Conservation (phyloP, 106 monocot species). For the Acanthochlamys bracteata region DNA sequence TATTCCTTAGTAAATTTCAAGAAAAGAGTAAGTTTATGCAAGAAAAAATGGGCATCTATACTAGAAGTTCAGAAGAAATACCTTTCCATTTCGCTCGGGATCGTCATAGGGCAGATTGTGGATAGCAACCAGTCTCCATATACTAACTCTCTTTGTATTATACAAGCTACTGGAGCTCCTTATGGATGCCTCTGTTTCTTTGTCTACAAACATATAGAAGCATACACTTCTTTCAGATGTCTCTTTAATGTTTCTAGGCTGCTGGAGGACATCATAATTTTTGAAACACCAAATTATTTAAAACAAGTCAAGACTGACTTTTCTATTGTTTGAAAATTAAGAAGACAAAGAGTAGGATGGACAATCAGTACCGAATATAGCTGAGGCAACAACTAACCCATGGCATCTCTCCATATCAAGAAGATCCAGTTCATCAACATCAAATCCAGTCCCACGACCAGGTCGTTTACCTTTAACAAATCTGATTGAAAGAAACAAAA, state of each 20-base stretch:
- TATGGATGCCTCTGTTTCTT: conserved; percentile 71
- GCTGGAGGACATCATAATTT: conserved; percentile 92
- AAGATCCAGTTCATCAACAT: conserved; percentile 65
- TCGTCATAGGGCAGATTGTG: conserved; percentile 46
- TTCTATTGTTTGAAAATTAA: too few species aligned
- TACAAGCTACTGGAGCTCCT: conserved; percentile 19
- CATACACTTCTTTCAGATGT: conserved; percentile 48
- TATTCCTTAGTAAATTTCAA: too few species aligned
- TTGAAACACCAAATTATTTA: too few species aligned
- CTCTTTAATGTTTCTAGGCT: conserved; percentile 77
- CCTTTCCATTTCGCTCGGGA: conserved; percentile 50
- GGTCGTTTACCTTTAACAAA: conserved; percentile 74
- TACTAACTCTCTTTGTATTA: conserved; percentile 22
- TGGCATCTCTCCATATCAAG: conserved; percentile 83
- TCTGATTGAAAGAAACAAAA: conserved; percentile 20
- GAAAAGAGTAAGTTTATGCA: too few species aligned
- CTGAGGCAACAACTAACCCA: conserved; percentile 85
- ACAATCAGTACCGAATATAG: conserved; percentile 69
- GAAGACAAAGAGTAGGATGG: neutral
- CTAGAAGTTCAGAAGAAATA: conserved; percentile 3
- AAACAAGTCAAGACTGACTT: too few species aligned
- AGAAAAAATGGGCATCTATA: too few species aligned
- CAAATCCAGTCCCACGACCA: conserved; percentile 78
- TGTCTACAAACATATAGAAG: conserved; percentile 95
- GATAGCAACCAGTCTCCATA: conserved; percentile 51